phyloP scores from a whole-genome alignment of 2,329 filamentous ascomycete species.

The Alternaria consortialis region DNA sequence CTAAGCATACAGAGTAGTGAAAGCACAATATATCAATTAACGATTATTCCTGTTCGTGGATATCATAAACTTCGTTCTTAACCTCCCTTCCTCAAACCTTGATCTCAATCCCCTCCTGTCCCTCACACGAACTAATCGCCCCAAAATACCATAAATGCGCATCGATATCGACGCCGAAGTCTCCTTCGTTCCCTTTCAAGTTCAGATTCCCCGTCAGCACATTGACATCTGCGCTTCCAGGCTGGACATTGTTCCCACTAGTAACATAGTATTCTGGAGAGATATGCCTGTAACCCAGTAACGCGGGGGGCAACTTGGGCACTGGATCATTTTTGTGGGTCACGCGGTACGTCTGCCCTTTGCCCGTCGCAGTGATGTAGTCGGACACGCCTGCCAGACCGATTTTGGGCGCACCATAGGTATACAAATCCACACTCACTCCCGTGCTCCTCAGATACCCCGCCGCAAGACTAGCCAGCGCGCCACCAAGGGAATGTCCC shows the following conservation, averaged over 20 bases:
- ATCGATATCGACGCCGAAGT: slow-evolving; percentile 35
- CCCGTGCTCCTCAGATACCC: slow-evolving; percentile 64
- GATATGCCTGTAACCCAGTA: slow-evolving; percentile 71
- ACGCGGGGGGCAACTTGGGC: slow-evolving; percentile 70
- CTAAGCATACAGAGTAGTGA: too few relatives aligned
- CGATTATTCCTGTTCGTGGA: background rate
- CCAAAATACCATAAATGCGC: slow-evolving; percentile 52
- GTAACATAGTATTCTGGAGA: slow-evolving; percentile 70
- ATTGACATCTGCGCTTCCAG: slow-evolving; percentile 32
- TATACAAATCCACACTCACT: slow-evolving; percentile 66
- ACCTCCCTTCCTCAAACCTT: slow-evolving; percentile 11
- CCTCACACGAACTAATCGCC: slow-evolving; percentile 44
- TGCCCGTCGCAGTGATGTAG: slow-evolving; percentile 63
- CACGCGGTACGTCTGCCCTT: slow-evolving; percentile 66
- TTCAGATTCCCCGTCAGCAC: slow-evolving; percentile 32
- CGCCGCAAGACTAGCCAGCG: slow-evolving; percentile 68
- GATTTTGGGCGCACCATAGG: slow-evolving; percentile 72
- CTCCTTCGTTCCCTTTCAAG: slow-evolving; percentile 42
- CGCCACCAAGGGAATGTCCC: slow-evolving; percentile 75
- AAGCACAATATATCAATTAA: background rate
- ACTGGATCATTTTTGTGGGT: slow-evolving; percentile 75
- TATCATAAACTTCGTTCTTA: background rate
- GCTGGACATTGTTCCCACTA: slow-evolving; percentile 31
- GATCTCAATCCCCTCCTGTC: slow-evolving; percentile 37
- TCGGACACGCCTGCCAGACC: slow-evolving; percentile 66